Percentiles rank a stretch among this genome's conserved stretches.
Conservation (phyloP, 805 yeast species). For the Candida sakaeoensis region DNA sequence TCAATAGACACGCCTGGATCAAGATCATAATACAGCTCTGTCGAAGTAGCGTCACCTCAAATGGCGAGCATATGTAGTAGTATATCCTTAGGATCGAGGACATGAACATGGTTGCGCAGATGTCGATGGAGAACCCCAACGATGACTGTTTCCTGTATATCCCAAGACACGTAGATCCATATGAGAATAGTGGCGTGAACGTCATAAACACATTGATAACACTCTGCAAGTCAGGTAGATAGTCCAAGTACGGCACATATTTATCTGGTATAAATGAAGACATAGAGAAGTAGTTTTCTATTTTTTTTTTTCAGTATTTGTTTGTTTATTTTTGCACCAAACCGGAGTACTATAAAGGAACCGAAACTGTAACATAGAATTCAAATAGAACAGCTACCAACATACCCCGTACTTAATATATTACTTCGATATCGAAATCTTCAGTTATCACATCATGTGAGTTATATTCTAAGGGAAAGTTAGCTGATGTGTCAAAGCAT, state of each 20-base stretch:
- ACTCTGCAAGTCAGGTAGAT: conserved; percentile 32
- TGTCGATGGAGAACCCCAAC: conserved; percentile 84
- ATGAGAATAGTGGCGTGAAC: conserved; percentile 81
- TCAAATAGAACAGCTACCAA: too few species aligned
- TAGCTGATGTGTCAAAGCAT: too few species aligned
- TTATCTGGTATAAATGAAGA: conserved; percentile 9
- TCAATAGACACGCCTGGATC: conserved; percentile 64
- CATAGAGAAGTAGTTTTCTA: not conserved
- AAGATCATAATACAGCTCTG: conserved; percentile 85
- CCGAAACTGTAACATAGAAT: too few species aligned
- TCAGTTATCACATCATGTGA: too few species aligned
- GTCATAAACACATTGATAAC: conserved; percentile 64
- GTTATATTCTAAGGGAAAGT: too few species aligned
- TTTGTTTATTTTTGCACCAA: too few species aligned
- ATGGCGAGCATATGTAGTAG: conserved; percentile 77
- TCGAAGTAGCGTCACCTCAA: conserved; percentile 70
- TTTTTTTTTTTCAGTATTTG: conserved; percentile 1
- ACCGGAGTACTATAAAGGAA: too few species aligned
- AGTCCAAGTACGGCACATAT: conserved; percentile 11
- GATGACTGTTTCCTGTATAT: conserved; percentile 63
- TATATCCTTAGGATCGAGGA: conserved; percentile 70
- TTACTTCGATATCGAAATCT: too few species aligned
- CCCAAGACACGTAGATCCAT: conserved; percentile 75
- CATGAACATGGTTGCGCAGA: conserved; percentile 86
- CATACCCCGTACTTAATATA: too few species aligned